Percentiles rank a stretch among this genome's conserved stretches.
These are phyloP conservation scores for Achlya hypogyna DNA, from an alignment of 352 stramenopile genomes.

Conservation along the genomic window DNA sequence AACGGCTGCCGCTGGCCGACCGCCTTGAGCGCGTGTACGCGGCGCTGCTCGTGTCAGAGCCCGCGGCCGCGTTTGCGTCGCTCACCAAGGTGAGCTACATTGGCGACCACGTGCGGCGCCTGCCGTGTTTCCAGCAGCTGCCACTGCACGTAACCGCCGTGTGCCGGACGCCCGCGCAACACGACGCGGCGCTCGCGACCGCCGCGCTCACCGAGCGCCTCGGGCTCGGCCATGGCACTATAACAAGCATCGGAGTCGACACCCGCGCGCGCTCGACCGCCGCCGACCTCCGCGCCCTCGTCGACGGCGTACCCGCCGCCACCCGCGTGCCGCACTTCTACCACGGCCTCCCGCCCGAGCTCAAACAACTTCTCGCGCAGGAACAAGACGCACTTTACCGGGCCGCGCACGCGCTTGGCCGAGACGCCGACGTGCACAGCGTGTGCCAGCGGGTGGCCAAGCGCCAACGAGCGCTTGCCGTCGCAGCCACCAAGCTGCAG, in stretches of 20 bases:
- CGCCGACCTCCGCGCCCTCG: background rate
- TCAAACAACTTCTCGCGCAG: conserved; percentile 64
- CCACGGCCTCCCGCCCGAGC: conserved; percentile 52
- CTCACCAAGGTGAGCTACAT: background rate
- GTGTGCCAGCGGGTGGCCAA: conserved; percentile 56
- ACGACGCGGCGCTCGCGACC: background rate
- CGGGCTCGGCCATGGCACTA: background rate
- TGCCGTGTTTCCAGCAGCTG: conserved; percentile 23
- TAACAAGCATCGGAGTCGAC: background rate
- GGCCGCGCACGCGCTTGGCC: background rate
- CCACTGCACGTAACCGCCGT: background rate
- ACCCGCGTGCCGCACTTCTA: conserved; percentile 65
- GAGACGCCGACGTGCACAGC: background rate
- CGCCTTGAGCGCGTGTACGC: conserved; percentile 41
- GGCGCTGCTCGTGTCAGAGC: conserved; percentile 17
- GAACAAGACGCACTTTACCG: background rate
- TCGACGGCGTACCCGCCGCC: conserved; percentile 9
- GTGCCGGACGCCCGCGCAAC: background rate
- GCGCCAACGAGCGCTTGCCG: conserved; percentile 34
- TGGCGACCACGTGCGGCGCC: conserved; percentile 1
- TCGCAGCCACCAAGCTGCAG: conserved; percentile 47
- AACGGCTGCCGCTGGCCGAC: conserved; percentile 34
- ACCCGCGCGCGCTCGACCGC: background rate
- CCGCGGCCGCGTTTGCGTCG: conserved; percentile 10
- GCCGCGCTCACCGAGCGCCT: conserved; percentile 12